A percentile compares a stretch with the other conserved stretches of the same genome.
phyloP scores from a whole-genome alignment of 345 rosid species.

The Salix arbutifolia region DNA sequence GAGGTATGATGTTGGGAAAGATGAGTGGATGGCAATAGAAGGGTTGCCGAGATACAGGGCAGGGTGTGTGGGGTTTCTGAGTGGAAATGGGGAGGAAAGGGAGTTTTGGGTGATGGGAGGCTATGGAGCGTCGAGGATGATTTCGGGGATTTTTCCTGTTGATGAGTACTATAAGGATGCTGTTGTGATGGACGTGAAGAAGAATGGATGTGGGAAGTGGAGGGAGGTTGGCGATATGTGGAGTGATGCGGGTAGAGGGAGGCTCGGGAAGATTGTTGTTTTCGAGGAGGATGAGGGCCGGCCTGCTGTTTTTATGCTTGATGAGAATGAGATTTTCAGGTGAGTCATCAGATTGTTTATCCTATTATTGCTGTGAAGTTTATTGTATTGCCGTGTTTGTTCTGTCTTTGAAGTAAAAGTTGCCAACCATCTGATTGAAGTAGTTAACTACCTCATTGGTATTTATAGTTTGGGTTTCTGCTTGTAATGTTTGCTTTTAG shows the following conservation, averaged over 20 bases:
- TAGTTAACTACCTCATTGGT: too few species aligned
- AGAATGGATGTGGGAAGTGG: conserved; percentile 47
- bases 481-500: too few species aligned
- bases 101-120: conserved; percentile 99
- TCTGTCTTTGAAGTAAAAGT: too few species aligned
- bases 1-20: conserved; percentile 61
- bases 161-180: conserved; percentile 82
- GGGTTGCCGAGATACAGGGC: conserved; percentile 80
- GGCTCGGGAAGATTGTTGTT: conserved; percentile 70
- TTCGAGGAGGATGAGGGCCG: conserved; percentile 40
- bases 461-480: too few species aligned
- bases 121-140: conserved; percentile 70
- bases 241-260: conserved; percentile 53
- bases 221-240: conserved; percentile 80
- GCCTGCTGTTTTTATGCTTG: conserved; percentile 73
- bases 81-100: conserved; percentile 37
- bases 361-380: background rate
- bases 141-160: conserved; percentile 74
- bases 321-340: conserved; percentile 60
- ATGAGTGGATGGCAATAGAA: conserved; percentile 65
- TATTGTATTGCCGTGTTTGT: too few species aligned
- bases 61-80: conserved; percentile 74
- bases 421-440: too few species aligned
- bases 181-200: conserved; percentile 57
- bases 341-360: conserved; percentile 11